These are phyloP conservation scores for Austroboletus novae-zelandiae DNA, from an alignment of 1,284 basidiomycete genomes.

Conservation along the genomic window DNA sequence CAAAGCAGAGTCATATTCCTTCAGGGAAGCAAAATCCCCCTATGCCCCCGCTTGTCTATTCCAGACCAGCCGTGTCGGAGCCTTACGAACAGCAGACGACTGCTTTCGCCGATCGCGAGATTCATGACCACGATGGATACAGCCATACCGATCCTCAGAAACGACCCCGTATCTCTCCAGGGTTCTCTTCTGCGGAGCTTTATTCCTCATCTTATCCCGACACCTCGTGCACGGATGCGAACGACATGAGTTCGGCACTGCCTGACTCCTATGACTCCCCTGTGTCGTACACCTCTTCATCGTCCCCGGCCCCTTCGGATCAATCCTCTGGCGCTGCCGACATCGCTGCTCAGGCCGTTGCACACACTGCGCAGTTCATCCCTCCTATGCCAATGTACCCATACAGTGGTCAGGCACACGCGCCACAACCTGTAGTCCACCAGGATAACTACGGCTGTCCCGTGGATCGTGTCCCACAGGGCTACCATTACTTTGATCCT, in stretches of 20 bases:
- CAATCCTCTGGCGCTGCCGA: constrained; percentile 16
- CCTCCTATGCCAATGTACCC: constrained; percentile 2
- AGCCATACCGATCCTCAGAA: constrained; percentile 12
- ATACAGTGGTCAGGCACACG: constrained; percentile 8
- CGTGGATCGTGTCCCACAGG: constrained; percentile 10
- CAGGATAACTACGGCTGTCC: constrained; percentile 14
- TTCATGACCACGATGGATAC: constrained; percentile 5
- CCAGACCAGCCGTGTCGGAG: constrained; percentile 10
- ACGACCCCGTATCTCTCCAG: constrained; percentile 15
- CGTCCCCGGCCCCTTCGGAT: constrained; percentile 24
- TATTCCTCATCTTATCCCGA: constrained; percentile 8
- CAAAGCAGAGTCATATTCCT: constrained; percentile 17
- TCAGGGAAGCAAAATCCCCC: constrained; percentile 21
- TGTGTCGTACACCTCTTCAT: constrained; percentile 18
- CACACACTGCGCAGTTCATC: not conserved
- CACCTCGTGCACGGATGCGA: constrained; percentile 16
- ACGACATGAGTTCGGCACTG: constrained; percentile 9
- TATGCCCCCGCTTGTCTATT: constrained; percentile 3
- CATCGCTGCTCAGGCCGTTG: not conserved
- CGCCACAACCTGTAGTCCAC: constrained; percentile 7
- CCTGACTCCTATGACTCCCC: constrained; percentile 24
- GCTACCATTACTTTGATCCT: constrained; percentile 11
- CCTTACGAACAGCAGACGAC: constrained; percentile 9
- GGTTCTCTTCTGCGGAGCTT: constrained; percentile 5
- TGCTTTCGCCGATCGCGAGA: constrained; percentile 7